Evolutionary conservation across 163 green algal genomes (phyloP).

Genomic region (Prototheca wickerhamii): DNA sequence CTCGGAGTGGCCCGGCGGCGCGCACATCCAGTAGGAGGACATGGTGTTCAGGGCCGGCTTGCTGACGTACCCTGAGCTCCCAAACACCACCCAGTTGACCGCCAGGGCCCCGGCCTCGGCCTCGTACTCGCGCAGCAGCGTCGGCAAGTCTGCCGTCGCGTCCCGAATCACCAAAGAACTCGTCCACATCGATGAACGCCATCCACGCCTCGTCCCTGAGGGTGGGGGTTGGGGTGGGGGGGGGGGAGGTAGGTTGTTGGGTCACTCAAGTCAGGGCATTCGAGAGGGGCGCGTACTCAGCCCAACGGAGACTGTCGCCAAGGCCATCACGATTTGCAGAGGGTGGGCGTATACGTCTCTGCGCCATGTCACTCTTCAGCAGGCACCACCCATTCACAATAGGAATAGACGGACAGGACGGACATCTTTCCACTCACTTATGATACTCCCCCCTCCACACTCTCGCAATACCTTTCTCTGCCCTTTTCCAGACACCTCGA

Average conservation of each 20-base stretch:
- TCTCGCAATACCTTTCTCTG: background rate
- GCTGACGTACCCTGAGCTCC: constrained; percentile 25
- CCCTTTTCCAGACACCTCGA: constrained; percentile 30
- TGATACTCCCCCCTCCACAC: background rate
- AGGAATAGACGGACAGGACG: no score
- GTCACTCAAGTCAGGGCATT: no score
- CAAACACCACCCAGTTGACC: constrained; percentile 47
- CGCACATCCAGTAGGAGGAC: constrained; percentile 28
- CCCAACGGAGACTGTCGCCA: no score
- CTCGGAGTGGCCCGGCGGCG: constrained; percentile 13
- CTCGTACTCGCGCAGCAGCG: constrained; percentile 36
- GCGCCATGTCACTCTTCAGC: no score
- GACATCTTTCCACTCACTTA: background rate
- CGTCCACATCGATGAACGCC: constrained; percentile 41
- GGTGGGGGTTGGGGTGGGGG: background rate
- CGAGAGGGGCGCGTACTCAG: no score
- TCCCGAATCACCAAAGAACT: constrained; percentile 42
- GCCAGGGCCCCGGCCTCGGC: constrained; percentile 23
- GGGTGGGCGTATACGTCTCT: no score
- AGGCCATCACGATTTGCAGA: no score
- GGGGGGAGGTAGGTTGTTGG: no score
- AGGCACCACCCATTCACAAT: no score
- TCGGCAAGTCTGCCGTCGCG: constrained; percentile 16
- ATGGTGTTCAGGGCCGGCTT: constrained; percentile 20
- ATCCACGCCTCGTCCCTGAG: constrained; percentile 29